Base-by-base conservation (phyloP, 2,329 filamentous ascomycete species). In the Emmonsia crescens region DNA sequence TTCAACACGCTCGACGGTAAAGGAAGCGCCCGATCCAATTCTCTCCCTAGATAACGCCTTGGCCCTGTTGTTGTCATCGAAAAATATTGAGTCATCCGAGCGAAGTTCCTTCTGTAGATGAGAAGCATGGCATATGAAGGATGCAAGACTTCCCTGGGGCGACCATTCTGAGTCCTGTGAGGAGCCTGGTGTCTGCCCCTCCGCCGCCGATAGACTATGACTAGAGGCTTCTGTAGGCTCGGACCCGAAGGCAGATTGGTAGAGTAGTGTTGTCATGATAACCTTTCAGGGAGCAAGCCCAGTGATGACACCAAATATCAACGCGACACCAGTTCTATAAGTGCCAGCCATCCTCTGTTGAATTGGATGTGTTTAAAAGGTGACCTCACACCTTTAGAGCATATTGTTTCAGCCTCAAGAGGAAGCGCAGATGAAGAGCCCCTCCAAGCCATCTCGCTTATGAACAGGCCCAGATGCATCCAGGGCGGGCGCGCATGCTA, bases 201-300 rank as follows among this genome's bases (percentile, higher is more conserved):
- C 31, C 10, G n/a, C 19, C n/a, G 16, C 31, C 0, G 31, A 10
- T 12, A 55, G n/a, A 16, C 31, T 2, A 21, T 38, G 19, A 16
- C 9, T 12, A 27, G 56, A 46, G 27, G 14, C 10, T 6, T 46
- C 55, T 19, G 55, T 42, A n/a, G 38, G 19, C 24, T 29, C 38
- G 1, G 56, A 58, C 19, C 1, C 29, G n/a, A 58, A 58, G n/a
- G 56, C 38, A 27, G 56, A 58, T 44, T 29, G 9, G 33, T 44
- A 58, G 56, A 42, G 56, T n/a, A 58, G 9, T 24, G 56, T 29
- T 21, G 56, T 46, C 56, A 58, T 58, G 56, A n/a, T 58, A 46
- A 0, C 1, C 21, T 16, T 8, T 33, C n/a, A 12, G 19, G 19
- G 19, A 38, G 33, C 24, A 24, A n/a, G n/a, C 14, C 29, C 27